Evolutionary conservation across 176 grass and related monocot genomes (phyloP).

Genomic region (Oryza rufipogon): DNA sequence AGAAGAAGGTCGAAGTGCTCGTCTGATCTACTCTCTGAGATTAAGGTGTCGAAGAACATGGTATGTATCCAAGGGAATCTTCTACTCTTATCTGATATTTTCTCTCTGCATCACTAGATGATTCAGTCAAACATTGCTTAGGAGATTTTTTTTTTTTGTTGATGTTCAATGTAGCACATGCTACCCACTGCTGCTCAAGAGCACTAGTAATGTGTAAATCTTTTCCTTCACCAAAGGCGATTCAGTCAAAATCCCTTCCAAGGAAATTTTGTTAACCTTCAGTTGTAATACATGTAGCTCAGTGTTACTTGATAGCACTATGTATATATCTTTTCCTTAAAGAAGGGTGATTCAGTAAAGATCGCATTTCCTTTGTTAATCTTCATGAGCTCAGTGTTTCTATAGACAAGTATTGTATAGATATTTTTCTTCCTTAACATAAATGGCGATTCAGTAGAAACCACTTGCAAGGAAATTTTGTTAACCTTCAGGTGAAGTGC

Average conservation of each 20-base stretch:
- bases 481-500: background rate
- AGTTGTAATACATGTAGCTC: background rate
- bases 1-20: conserved; percentile 52
- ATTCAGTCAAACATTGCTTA: background rate
- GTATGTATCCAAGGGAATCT: background rate
- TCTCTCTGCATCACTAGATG: background rate
- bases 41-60: background rate
- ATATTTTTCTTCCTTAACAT: background rate
- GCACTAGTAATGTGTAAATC: background rate
- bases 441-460: background rate
- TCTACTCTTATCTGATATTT: background rate
- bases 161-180: background rate
- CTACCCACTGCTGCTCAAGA: background rate
- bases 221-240: background rate
- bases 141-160: background rate
- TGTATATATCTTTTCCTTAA: background rate
- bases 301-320: background rate
- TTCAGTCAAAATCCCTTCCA: background rate
- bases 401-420: background rate
- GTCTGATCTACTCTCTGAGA: conserved; percentile 28
- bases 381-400: background rate
- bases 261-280: background rate
- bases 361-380: background rate
- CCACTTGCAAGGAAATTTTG: conserved; percentile 1
- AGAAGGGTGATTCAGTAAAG: background rate